Evolutionary conservation across 176 grass and related monocot genomes (phyloP).

Genomic region (Lolium multiflorum): DNA sequence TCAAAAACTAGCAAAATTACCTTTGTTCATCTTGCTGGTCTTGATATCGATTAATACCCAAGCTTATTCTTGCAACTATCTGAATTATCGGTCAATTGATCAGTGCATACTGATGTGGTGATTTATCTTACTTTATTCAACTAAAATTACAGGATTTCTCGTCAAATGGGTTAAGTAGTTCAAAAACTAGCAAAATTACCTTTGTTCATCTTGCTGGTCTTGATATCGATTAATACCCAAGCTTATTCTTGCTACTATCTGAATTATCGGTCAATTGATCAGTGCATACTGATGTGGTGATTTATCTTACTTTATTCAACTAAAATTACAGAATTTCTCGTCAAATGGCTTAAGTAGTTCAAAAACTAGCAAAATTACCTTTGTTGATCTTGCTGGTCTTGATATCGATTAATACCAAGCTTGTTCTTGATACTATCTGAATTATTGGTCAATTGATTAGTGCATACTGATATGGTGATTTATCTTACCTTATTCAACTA

Average conservation of each 20-base stretch:
- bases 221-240: slow-evolving; percentile 48
- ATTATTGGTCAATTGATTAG: slow-evolving; percentile 15
- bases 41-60: slow-evolving; percentile 57
- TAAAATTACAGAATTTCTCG: slow-evolving; percentile 61
- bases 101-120: not conserved
- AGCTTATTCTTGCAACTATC: not conserved
- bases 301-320: slow-evolving; percentile 38
- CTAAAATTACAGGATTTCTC: slow-evolving; percentile 61
- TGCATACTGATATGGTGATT: not conserved
- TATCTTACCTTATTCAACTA: slow-evolving; percentile 41
- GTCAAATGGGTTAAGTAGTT: slow-evolving; percentile 83
- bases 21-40: slow-evolving; percentile 87
- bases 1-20: slow-evolving; percentile 90
- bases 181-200: slow-evolving; percentile 85
- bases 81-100: slow-evolving; percentile 12
- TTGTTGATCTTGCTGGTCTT: slow-evolving; percentile 88
- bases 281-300: not conserved
- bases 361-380: slow-evolving; percentile 84
- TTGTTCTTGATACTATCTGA: slow-evolving; percentile 1
- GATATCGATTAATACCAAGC: slow-evolving; percentile 57
- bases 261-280: slow-evolving; percentile 11
- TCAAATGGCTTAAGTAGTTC: slow-evolving; percentile 86
- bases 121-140: slow-evolving; percentile 39
- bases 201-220: slow-evolving; percentile 89
- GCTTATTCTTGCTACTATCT: not conserved